Conservation (phyloP, 164 flowering plant genomes). For the Hamamelis virginiana region DNA sequence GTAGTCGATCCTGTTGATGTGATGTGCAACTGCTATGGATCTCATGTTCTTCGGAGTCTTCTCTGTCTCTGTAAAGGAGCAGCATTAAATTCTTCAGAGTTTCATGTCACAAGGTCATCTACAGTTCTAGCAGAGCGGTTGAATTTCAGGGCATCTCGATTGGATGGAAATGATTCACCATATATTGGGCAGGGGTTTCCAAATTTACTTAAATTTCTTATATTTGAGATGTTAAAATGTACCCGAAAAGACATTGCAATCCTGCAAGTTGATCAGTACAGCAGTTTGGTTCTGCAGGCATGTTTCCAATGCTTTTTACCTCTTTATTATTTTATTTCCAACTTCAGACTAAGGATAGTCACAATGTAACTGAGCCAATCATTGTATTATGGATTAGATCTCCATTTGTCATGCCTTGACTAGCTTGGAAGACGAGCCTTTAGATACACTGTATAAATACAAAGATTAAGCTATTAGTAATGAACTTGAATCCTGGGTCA, state of each 20-base stretch:
- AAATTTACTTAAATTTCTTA: constrained; percentile 53
- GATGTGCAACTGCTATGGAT: constrained; percentile 81
- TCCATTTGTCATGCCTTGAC: background rate
- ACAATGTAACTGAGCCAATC: no score
- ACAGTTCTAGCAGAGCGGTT: constrained; percentile 57
- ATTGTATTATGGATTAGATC: background rate
- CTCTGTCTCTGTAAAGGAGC: constrained; percentile 86
- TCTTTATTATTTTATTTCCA: no score
- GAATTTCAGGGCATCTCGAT: constrained; percentile 39
- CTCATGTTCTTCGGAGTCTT: constrained; percentile 93
- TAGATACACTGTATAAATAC: background rate
- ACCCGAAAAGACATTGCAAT: constrained; percentile 36
- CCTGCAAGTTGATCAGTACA: constrained; percentile 58
- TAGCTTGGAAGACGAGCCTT: background rate
- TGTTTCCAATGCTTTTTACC: constrained; percentile 9
- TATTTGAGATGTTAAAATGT: constrained; percentile 51
- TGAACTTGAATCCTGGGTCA: background rate
- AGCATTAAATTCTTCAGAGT: constrained; percentile 52
- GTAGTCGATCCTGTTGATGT: constrained; percentile 51
- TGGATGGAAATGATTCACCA: constrained; percentile 21
- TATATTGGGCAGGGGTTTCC: constrained; percentile 55
- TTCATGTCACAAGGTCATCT: constrained; percentile 62
- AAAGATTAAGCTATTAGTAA: background rate
- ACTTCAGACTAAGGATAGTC: no score
- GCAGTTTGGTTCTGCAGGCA: constrained; percentile 91